Base-by-base conservation (phyloP, 768 basidiomycete species). In the Sutorius australiensis region DNA sequence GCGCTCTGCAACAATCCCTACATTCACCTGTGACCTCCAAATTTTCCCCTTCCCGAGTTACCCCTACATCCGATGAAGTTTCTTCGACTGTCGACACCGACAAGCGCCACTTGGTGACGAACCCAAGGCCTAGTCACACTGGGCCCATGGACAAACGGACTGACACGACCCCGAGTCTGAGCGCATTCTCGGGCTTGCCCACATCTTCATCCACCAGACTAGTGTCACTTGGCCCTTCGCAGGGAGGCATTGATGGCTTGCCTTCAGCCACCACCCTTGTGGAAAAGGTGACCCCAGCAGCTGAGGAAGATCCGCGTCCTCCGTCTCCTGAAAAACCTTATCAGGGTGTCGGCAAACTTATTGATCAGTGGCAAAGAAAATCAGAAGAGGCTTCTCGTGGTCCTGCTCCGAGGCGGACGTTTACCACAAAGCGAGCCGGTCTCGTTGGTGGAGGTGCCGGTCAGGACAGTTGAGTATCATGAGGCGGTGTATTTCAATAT, bases 351-450 rank as follows among this genome's bases (percentile, higher is more conserved):
- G 86, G 89, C 28, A 88, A 79, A 70, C 75, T 93, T 33, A 92
- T 93, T 58, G 88, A 90, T 64, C 82, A 92, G 64, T 93, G 91
- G 91, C 89, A 93, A 68, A 82, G 81, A 53, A 92, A 87, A 71
- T 82, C 85, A 16, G 86, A 85, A 58, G 82, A 81, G 34, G 63
- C 70, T 44, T 55, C 73, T 24, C 74, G 67, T 24, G 63, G 65
- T 24, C 67, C 67, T 19, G 57, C 56, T 28, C 63, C 63, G 34
- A 75, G 72, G 64, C 74, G 77, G 73, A 72, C 69, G 31, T 56
- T 71, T 46, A 62, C 65, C 28, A 53, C 67, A 3, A 82, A 77
- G 67, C 74, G 77, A 62, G 69, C 73, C 57, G 63, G 70, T 56
- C 66, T 67, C 57, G 59, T 61, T 44, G 50, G 56, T 36, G 64